Evolutionary conservation across 768 basidiomycete genomes (phyloP).

Genomic region (Lactarius deliciosus): DNA sequence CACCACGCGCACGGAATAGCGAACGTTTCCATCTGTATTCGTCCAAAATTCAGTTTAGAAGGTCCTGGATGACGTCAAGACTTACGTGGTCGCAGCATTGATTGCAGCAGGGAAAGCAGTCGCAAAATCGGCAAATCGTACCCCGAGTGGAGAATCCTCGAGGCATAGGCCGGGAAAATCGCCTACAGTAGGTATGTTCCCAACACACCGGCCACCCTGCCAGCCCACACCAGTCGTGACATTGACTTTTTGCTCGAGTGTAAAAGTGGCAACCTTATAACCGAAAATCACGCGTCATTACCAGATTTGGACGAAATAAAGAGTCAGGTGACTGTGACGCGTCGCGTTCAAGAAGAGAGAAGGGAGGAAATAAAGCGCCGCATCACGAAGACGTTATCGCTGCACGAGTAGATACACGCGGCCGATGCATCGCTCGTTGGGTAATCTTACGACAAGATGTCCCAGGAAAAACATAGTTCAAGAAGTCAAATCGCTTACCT

Average conservation of each 20-base stretch:
- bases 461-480: not conserved
- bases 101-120: constrained; percentile 84
- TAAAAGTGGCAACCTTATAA: constrained; percentile 20
- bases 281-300: not conserved
- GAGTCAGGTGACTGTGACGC: constrained; percentile 1
- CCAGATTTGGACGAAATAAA: not conserved
- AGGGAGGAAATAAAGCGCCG: not conserved
- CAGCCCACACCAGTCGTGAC: constrained; percentile 44
- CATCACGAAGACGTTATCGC: not conserved
- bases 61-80: constrained; percentile 6
- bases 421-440: not conserved
- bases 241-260: constrained; percentile 30
- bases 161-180: constrained; percentile 70
- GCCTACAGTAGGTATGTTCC: constrained; percentile 55
- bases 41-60: constrained; percentile 6
- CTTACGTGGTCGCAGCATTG: constrained; percentile 78
- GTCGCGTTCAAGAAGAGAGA: not conserved
- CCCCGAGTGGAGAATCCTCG: constrained; percentile 76
- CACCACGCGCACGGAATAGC: constrained; percentile 73
- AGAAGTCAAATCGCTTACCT: constrained; percentile 9
- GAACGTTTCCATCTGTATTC: constrained; percentile 64
- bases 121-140: constrained; percentile 70
- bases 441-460: not conserved
- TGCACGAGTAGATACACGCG: not conserved
- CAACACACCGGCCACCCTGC: constrained; percentile 65